These are phyloP conservation scores for Drosera capensis DNA, from an alignment of 148 eudicot genomes.

Conservation along the genomic window DNA sequence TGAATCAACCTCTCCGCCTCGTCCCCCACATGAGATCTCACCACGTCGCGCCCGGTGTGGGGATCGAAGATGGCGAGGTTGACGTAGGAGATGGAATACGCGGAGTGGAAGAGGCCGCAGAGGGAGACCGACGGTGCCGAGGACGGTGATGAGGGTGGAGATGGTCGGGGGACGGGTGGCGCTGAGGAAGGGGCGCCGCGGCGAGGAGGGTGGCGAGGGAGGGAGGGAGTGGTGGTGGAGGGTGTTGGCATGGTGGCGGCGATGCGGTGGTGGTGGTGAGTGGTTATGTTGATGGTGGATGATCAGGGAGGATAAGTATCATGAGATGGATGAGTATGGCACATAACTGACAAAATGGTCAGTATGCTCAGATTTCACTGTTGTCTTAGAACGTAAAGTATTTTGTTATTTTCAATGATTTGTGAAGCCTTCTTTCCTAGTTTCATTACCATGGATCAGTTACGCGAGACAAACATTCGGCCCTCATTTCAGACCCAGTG, in stretches of 20 bases:
- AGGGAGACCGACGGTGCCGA: conserved; percentile 62
- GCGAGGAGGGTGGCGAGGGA: conserved; percentile 17
- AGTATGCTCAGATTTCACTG: too few relatives aligned
- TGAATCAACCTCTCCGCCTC: conserved; percentile 60
- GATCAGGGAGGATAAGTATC: too few relatives aligned
- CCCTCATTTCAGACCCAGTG: too few relatives aligned
- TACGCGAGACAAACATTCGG: too few relatives aligned
- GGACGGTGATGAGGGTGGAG: conserved; percentile 54
- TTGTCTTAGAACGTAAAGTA: too few relatives aligned
- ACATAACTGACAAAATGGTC: too few relatives aligned
- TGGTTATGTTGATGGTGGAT: too few relatives aligned
- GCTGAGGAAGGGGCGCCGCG: conserved; percentile 62
- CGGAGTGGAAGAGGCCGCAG: conserved; percentile 90
- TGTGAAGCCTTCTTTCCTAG: too few relatives aligned
- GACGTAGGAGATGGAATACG: conserved; percentile 95
- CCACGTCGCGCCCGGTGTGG: conserved; percentile 55
- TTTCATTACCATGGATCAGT: too few relatives aligned
- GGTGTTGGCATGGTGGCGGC: not conserved
- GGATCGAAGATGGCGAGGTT: conserved; percentile 93
- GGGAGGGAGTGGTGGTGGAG: conserved; percentile 4
- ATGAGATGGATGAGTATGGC: too few relatives aligned
- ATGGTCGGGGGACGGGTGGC: conserved; percentile 41
- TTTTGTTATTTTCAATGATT: too few relatives aligned
- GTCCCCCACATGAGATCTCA: conserved; percentile 46
- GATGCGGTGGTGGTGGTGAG: too few relatives aligned